Base-by-base conservation (phyloP, 352 stramenopile species). In the Globisporangium sylvaticum region DNA sequence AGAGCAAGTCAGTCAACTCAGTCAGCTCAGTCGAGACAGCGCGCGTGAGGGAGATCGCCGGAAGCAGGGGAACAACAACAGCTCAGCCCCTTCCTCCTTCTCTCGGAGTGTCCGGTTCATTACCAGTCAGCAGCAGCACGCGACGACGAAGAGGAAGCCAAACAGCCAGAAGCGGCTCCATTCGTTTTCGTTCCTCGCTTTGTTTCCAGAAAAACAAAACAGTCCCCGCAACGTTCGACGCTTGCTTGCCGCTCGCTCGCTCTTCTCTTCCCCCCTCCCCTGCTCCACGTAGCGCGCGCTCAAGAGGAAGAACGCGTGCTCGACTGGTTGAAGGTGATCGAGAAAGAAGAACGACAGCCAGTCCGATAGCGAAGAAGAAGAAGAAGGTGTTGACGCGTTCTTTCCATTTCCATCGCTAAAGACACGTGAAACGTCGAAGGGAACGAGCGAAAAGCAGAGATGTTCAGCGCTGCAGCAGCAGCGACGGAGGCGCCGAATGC, bases 401-500 rank as follows among this genome's bases (percentile, higher is more conserved):
- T 8, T 48, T 48, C 39, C 39, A 48, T 48, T 48, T 48, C 39
- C 46, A 25, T 24, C 46, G 7, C n/a, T 27, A 59, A 25, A 44
- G 54, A n/a, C 15, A 44, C 54, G 31, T n/a, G 31, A 46, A 60
- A 60, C 20, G 20, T 60, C 55, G 63, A 65, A 68, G 22, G 31
- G 57, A 65, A 24, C 48, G 24, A n/a, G 27, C 20, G 53, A 48
- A 48, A 48, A 48, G 39, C 39, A 48, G 39, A 64, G 39, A 62
- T 68, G 63, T 65, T 65, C 46, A 58, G 60, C 46, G 60, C 39
- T 4, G 14, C 55, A 15, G 39, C 39, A 20, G 39, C 55, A 15
- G 39, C 55, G 29, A 46, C 31, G 55, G 55, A 37, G 14, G 46
- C 60, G 18, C n/a, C 60, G 24, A 58, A 15, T 15, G 46, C 60